phyloP scores from a whole-genome alignment of 2,329 filamentous ascomycete species.

The Blumeria graminis region DNA sequence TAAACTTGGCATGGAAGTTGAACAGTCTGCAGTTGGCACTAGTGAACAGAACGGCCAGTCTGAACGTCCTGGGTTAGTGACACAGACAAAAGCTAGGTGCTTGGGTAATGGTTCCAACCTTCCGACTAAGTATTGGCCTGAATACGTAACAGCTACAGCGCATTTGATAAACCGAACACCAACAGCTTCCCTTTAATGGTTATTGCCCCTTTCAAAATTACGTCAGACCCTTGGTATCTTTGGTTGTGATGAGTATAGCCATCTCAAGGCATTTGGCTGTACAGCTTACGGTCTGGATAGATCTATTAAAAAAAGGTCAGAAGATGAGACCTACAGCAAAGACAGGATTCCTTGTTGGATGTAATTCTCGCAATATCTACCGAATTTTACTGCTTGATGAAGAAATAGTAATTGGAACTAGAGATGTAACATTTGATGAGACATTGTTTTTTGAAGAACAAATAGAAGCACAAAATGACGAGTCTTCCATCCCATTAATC shows the following conservation, averaged over 20 bases:
- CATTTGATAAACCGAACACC: not conserved
- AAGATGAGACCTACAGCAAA: not conserved
- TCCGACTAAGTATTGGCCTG: not conserved
- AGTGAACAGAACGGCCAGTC: not conserved
- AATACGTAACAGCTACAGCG: not conserved
- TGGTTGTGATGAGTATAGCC: not conserved
- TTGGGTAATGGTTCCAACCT: not conserved
- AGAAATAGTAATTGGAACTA: too few relatives aligned
- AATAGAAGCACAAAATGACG: not conserved
- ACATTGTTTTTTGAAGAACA: not conserved
- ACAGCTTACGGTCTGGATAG: not conserved
- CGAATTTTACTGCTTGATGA: not conserved
- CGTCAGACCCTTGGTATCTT: not conserved
- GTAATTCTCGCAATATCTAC: not conserved
- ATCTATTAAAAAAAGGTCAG: not conserved
- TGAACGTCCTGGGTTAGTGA: not conserved
- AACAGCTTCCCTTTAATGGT: too few relatives aligned
- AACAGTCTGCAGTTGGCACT: not conserved
- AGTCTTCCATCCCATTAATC: not conserved
- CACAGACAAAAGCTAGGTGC: not conserved
- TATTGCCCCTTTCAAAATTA: not conserved
- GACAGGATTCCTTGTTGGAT: not conserved
- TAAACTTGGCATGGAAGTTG: not conserved
- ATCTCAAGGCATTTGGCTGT: not conserved
- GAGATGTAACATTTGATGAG: not conserved